These are phyloP conservation scores for Eutypella sp. DNA, from an alignment of 2,329 filamentous ascomycete genomes.

Conservation along the genomic window DNA sequence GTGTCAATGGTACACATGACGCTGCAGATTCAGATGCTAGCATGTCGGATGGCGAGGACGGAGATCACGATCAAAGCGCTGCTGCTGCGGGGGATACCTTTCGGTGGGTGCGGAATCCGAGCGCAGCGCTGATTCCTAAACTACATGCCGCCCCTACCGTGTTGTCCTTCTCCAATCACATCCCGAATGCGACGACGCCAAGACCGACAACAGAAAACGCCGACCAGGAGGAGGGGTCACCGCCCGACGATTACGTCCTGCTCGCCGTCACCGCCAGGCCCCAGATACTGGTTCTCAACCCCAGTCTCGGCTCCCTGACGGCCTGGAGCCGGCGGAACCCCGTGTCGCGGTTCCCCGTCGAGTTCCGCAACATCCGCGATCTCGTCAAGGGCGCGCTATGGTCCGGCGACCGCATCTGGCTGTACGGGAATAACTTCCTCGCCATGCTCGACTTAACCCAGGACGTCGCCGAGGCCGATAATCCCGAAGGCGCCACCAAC, in stretches of 20 bases:
- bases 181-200: conserved; percentile 23
- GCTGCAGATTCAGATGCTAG: conserved; percentile 34
- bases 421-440: conserved; percentile 81
- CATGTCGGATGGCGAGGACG: conserved; percentile 34
- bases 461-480: conserved; percentile 54
- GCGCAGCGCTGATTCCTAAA: conserved; percentile 63
- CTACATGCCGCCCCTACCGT: conserved; percentile 60
- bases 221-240: conserved; percentile 19
- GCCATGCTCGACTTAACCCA: conserved; percentile 85
- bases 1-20: conserved; percentile 24
- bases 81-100: conserved; percentile 40
- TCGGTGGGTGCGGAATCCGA: conserved; percentile 72
- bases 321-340: conserved; percentile 85
- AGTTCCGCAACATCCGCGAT: conserved; percentile 71
- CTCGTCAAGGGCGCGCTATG: conserved; percentile 80
- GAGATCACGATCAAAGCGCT: conserved; percentile 30
- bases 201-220: conserved; percentile 20
- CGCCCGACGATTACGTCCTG: conserved; percentile 43
- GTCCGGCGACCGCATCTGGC: conserved; percentile 75
- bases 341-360: conserved; percentile 64
- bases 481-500: conserved; percentile 12
- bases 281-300: conserved; percentile 73
- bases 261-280: conserved; percentile 51
- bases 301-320: conserved; percentile 69
- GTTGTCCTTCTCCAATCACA: conserved; percentile 59